Percentiles rank a stretch among this genome's conserved stretches.
These are phyloP conservation scores for Kingdonia uniflora DNA, from an alignment of 164 flowering plant species.

Conservation along the genomic window DNA sequence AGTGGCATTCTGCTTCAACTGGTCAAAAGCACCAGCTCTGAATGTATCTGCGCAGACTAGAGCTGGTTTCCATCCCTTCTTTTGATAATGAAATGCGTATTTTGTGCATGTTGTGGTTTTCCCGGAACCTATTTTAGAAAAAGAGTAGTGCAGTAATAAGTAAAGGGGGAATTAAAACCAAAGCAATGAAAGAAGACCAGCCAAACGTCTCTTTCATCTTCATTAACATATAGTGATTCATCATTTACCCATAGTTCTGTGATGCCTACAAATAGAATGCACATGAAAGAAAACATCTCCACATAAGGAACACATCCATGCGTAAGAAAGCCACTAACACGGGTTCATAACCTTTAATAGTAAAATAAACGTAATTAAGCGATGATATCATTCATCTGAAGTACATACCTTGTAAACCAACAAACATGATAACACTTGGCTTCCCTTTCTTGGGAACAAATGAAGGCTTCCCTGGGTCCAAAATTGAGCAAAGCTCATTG, in stretches of 20 bases:
- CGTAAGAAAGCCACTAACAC: background rate
- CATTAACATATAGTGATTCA: background rate
- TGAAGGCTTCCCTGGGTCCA: conserved; percentile 86
- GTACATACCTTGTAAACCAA: conserved; percentile 67
- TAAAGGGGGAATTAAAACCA: background rate
- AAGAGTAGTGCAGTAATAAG: background rate
- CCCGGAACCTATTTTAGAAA: conserved; percentile 48
- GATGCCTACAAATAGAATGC: too few species aligned
- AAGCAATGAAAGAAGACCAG: background rate
- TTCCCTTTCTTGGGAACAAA: conserved; percentile 69
- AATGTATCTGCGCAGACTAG: too few species aligned
- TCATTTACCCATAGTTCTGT: too few species aligned
- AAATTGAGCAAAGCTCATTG: conserved; percentile 71
- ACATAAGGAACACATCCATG: background rate
- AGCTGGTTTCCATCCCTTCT: too few species aligned
- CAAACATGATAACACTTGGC: conserved; percentile 76
- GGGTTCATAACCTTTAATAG: background rate
- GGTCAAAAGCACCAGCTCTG: too few species aligned
- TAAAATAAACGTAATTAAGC: background rate
- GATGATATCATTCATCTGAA: background rate
- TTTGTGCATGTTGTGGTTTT: conserved; percentile 87
- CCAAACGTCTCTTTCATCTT: background rate
- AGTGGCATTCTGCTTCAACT: too few species aligned
- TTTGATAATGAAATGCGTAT: too few species aligned
- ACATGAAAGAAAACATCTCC: background rate